A percentile compares a stretch with the other conserved stretches of the same genome.
Conservation (phyloP, 2,329 filamentous ascomycete species). For the Beauveria brongniartii region DNA sequence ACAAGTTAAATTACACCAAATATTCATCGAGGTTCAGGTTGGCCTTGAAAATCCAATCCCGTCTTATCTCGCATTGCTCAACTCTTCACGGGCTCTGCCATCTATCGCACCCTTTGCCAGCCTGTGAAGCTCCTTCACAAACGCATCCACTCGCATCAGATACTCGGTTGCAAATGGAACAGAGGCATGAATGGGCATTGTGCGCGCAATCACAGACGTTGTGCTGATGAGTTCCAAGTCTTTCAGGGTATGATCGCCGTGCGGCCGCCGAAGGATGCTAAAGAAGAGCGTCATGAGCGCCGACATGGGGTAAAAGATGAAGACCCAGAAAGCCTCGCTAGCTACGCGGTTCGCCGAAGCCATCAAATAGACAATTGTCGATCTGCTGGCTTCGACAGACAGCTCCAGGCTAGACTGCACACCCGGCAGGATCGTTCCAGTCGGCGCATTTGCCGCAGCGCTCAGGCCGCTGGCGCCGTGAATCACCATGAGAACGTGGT, state of each 20-base stretch:
- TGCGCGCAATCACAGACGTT: constrained; percentile 35
- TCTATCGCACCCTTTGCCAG: constrained; percentile 34
- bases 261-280: constrained; percentile 42
- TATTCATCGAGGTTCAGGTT: background rate
- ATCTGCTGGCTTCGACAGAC: constrained; percentile 47
- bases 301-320: constrained; percentile 49
- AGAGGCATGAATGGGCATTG: constrained; percentile 23
- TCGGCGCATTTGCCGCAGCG: constrained; percentile 25
- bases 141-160: constrained; percentile 32
- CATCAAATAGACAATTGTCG: constrained; percentile 41
- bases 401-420: constrained; percentile 45
- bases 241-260: constrained; percentile 30
- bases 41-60: background rate
- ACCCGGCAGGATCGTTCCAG: constrained; percentile 29
- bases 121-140: constrained; percentile 35
- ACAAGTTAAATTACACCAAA: background rate
- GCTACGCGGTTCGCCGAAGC: constrained; percentile 33
- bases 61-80: background rate
- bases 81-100: background rate
- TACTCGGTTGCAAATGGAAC: constrained; percentile 30
- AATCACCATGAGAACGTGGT: constrained; percentile 46
- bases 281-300: constrained; percentile 47
- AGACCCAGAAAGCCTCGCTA: constrained; percentile 42
- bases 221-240: constrained; percentile 39
- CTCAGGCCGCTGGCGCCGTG: constrained; percentile 47